Evolutionary conservation across 176 grass and related monocot species (phyloP).

Genomic region (Raddia distichophylla): DNA sequence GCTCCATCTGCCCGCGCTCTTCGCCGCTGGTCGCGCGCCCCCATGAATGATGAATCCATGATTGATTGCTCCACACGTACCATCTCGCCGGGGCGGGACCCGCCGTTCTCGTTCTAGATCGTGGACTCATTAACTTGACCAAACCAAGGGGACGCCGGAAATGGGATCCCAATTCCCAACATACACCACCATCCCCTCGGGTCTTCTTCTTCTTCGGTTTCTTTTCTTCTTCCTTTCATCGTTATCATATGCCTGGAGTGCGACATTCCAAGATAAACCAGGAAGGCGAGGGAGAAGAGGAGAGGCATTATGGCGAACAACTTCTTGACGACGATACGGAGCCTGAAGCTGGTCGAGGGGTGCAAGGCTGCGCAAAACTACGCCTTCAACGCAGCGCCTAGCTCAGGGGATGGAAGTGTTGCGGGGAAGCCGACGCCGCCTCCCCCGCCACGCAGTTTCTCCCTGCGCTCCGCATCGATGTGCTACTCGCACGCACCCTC

Average conservation of each 20-base stretch:
- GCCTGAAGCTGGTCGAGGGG: conserved; percentile 89
- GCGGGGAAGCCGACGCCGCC: conserved; percentile 45
- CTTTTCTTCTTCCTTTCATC: not conserved
- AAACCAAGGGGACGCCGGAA: not conserved
- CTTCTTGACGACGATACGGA: conserved; percentile 89
- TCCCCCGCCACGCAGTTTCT: conserved; percentile 48
- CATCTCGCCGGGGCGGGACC: not conserved
- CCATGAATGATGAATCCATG: not conserved
- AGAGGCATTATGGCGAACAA: conserved; percentile 75
- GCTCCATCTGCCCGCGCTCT: not conserved
- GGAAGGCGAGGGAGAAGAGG: not conserved
- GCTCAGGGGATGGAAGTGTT: conserved; percentile 27
- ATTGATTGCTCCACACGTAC: conserved; percentile 42
- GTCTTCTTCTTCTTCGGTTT: too few relatives aligned
- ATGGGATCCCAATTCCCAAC: not conserved
- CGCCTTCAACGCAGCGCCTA: conserved; percentile 51
- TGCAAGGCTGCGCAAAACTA: conserved; percentile 79
- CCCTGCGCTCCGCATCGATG: conserved; percentile 59
- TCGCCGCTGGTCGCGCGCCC: not conserved
- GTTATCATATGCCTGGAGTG: too few relatives aligned
- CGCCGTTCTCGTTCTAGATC: not conserved
- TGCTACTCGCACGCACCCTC: conserved; percentile 50
- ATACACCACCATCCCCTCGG: not conserved
- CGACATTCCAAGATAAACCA: too few relatives aligned
- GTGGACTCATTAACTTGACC: not conserved